Percentiles rank a stretch among this genome's conserved stretches.
Evolutionary conservation across 139 green algal genomes (phyloP).

Genomic region (Astrephomene gubernaculifera): DNA sequence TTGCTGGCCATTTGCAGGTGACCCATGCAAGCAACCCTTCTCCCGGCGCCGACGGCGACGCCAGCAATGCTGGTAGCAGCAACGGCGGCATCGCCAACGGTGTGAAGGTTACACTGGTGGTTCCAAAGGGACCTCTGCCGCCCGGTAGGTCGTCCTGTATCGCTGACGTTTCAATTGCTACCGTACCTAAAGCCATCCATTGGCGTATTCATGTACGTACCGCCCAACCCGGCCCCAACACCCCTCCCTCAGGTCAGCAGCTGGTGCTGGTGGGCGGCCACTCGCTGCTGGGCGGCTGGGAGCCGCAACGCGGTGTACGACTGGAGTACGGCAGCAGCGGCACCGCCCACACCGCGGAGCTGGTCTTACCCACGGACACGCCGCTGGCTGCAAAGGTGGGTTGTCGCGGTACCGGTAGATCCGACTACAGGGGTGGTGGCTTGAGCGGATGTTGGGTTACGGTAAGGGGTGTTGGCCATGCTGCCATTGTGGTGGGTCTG

Average conservation of each 20-base stretch:
- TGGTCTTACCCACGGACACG: slow-evolving; percentile 5
- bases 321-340: neutral
- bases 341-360: slow-evolving; percentile 1
- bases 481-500: too few species aligned
- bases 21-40: neutral
- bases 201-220: neutral
- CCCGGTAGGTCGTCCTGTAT: neutral
- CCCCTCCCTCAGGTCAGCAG: slow-evolving; percentile 16
- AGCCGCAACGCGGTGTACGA: neutral
- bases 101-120: neutral
- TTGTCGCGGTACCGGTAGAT: neutral
- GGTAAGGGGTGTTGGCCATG: too few species aligned
- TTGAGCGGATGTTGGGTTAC: too few species aligned
- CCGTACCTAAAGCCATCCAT: neutral
- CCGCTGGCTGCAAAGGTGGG: slow-evolving; percentile 26
- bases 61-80: too few species aligned
- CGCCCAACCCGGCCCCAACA: neutral
- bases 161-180: neutral
- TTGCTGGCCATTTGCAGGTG: neutral
- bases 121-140: slow-evolving; percentile 21
- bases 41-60: neutral
- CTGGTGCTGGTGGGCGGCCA: slow-evolving; percentile 49
- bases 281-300: slow-evolving; percentile 41
- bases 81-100: neutral
- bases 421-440: neutral